Evolutionary conservation across 768 basidiomycete species (phyloP), one percentile per base, ranked within the genome.

Genomic region (Artomyces pyxidatus): DNA sequence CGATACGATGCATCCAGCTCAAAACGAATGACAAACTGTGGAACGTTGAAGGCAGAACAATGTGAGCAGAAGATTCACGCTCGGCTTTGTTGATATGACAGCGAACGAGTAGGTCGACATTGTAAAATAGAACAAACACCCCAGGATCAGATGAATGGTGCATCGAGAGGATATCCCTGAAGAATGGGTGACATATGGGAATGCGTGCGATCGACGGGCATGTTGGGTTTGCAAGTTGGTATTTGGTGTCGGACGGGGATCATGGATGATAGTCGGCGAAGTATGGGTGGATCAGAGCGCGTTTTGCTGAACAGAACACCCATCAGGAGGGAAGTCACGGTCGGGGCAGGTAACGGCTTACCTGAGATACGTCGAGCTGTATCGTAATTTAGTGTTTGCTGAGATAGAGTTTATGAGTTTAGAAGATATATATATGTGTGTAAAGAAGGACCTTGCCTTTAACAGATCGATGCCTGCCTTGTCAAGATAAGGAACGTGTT

Each of bases 311-410:
- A 49, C 12, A 49, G 19, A 29, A 3, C 9, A 37, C 39, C 12
- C 53, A 23, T 14, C 10, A 16, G 11, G 35, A 27, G 26, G 35
- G 25, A 9, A 38, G 16, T 16, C n/a, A 30, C 21, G 32, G 25
- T n/a, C 39, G n/a, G 27, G 39, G 8, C 35, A 26, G 43, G n/a
- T 30, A 25, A 23, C 38, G 12, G 62, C 80, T 55, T 61, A 89
- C 91, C 91, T 43, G 93, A 96, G 62, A 97, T 92, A 39, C 93
- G 85, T 61, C 86, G 86, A 22, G 91, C 82, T 0, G 89, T 87
- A 65, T 97, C 92, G 63, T 93, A 97, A 5, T 81, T 81, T 55
- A 96, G 52, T 49, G 63, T 61, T 46, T 61, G 57, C 67, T 68
- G 28, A 16, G 40, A 49, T 37, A 45, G 8, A 42, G 37, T 19